These are phyloP conservation scores for Blastocrithidia nonstop DNA, from an alignment of 208 protist species.

Conservation along the genomic window DNA sequence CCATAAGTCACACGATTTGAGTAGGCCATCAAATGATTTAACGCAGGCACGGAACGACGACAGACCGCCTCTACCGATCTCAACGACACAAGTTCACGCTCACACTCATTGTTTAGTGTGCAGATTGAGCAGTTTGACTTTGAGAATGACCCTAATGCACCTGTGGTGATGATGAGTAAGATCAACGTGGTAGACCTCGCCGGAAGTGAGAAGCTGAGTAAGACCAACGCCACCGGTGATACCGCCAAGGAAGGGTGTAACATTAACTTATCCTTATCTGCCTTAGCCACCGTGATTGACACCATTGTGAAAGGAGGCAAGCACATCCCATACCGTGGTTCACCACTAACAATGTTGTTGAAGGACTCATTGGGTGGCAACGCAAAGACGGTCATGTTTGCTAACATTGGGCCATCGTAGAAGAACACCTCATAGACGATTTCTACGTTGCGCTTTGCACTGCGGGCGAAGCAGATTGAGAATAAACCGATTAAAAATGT, in stretches of 20 bases:
- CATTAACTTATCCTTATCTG: constrained; percentile 90
- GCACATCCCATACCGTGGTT: constrained; percentile 85
- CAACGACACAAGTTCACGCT: constrained; percentile 82
- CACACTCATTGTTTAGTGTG: constrained; percentile 85
- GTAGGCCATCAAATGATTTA: constrained; percentile 77
- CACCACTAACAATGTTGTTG: constrained; percentile 86
- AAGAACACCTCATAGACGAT: constrained; percentile 83
- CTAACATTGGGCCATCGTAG: constrained; percentile 69
- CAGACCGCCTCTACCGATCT: constrained; percentile 84
- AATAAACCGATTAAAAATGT: constrained; percentile 92
- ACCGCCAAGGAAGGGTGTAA: constrained; percentile 88
- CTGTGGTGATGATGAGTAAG: constrained; percentile 77
- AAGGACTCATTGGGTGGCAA: constrained; percentile 85
- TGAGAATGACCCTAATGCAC: constrained; percentile 67
- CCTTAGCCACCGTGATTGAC: constrained; percentile 84
- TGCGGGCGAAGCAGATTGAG: constrained; percentile 88
- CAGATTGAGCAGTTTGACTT: constrained; percentile 80
- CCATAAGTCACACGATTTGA: constrained; percentile 74
- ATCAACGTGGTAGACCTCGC: constrained; percentile 93
- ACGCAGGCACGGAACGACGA: constrained; percentile 71
- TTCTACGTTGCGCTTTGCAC: constrained; percentile 80
- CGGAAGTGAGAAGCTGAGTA: constrained; percentile 85
- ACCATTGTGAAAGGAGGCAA: constrained; percentile 80
- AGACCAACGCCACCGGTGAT: constrained; percentile 87
- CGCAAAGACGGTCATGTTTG: constrained; percentile 88